These are phyloP conservation scores for Lachnellula subtilissima DNA, from an alignment of 2,329 filamentous ascomycete species.

Conservation along the genomic window DNA sequence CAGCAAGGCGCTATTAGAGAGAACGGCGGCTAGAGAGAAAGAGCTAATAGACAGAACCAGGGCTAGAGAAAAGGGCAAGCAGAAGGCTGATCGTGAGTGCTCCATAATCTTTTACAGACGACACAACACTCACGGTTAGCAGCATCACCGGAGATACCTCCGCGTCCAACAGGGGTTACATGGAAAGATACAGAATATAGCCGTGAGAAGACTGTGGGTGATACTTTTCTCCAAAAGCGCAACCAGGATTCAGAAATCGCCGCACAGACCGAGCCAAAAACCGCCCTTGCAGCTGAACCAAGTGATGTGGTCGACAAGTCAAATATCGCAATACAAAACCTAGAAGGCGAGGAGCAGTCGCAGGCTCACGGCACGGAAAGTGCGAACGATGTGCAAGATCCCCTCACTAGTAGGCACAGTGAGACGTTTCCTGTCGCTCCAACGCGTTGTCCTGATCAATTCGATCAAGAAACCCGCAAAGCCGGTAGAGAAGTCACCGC, in stretches of 20 bases:
- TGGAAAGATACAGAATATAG: background rate
- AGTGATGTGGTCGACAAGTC: background rate
- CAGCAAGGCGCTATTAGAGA: background rate
- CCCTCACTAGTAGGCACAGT: background rate
- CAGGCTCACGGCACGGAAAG: background rate
- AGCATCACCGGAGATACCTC: background rate
- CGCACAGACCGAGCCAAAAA: background rate
- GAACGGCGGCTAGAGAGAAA: background rate
- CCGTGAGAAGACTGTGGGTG: background rate
- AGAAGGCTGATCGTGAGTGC: background rate
- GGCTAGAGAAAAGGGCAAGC: too few species aligned
- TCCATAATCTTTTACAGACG: background rate
- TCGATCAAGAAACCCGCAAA: background rate
- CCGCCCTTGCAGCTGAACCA: background rate
- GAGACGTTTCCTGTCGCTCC: constrained; percentile 8
- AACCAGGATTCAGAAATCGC: background rate
- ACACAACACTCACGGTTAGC: background rate
- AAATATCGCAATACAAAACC: constrained; percentile 8
- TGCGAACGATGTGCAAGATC: background rate
- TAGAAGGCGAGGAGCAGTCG: background rate
- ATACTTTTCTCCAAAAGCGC: background rate
- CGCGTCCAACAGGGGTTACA: too few species aligned
- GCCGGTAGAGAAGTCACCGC: background rate
- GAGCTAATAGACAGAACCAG: background rate
- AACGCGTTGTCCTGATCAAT: constrained; percentile 2